Evolutionary conservation across 345 rosid genomes (phyloP), one percentile per base, ranked within the genome.

Genomic region (Psidium guajava): DNA sequence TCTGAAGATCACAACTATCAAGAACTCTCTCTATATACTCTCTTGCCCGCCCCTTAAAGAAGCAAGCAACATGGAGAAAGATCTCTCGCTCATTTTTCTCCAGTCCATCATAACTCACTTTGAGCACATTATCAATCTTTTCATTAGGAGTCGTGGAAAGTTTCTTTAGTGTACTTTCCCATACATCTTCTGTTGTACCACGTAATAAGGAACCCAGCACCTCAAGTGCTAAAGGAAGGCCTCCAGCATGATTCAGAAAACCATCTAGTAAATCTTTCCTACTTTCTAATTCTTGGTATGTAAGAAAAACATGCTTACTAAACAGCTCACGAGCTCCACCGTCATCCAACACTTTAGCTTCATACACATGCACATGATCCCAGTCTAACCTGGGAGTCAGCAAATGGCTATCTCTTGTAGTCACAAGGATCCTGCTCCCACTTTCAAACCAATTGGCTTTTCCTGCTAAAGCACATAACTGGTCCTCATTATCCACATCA

Each of bases 271-370:
- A 20, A 59, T 27, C 1, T n/a, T 1, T n/a, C 1, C 0, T 27
- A 2, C 27, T 49, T 47, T 49, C 50, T 49, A 49, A 49, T 49
- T 49, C 13, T 59, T 59, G 1, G 36, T 13, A 16, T 3, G 1
- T 59, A 0, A 6, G 73, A 59, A 59, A 27, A 59, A 36, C 5
- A 2, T 27, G 36, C 9, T 59, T 59, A 1, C 36, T 13, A 27
- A 59, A 36, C 9, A 59, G 8, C 20, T 5, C 10, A 2, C 14
- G 36, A 59, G 36, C 73, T 59, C 27, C 9, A 59, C 1, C 2
- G 1, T n/a, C 0, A 6, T 0, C 1, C 1, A 59, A 5, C 13
- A 1, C 2, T 27, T 59, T 0, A 59, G 27, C 73, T 59, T 59
- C 0, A 13, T 59, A 6, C 2, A 59, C 0, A 13, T 59, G 4